Percentiles rank a stretch among this genome's conserved stretches.
These are phyloP conservation scores for Prunus mira DNA, from an alignment of 306 rosid genomes.

Conservation along the genomic window DNA sequence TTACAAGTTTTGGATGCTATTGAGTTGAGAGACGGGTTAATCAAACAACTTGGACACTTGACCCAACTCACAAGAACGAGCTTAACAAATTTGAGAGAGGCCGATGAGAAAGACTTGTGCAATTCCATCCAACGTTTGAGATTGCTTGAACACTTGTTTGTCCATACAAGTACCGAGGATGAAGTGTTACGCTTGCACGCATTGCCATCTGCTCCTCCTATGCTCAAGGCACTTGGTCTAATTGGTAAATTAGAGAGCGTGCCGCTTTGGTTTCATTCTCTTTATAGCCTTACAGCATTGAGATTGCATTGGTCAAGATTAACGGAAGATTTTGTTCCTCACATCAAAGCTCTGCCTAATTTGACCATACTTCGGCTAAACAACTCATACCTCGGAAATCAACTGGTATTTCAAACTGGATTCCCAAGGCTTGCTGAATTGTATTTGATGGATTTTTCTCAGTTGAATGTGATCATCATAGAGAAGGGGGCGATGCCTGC, in stretches of 20 bases:
- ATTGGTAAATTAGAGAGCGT: background rate
- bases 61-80: constrained; percentile 6
- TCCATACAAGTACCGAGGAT: background rate
- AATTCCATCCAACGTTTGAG: background rate
- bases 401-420: background rate
- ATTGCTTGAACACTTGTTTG: background rate
- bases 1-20: constrained; percentile 3
- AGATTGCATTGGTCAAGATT: background rate
- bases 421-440: background rate
- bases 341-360: constrained; percentile 1
- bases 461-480: constrained; percentile 1
- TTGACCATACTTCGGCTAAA: background rate
- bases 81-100: background rate
- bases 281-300: background rate
- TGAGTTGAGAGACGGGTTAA: background rate
- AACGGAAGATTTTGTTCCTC: background rate
- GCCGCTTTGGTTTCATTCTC: background rate
- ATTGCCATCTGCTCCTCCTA: background rate
- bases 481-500: constrained; percentile 3
- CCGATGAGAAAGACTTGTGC: constrained; percentile 5
- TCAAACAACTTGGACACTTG: background rate
- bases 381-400: background rate
- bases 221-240: background rate
- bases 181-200: background rate
- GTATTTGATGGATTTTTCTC: background rate